A percentile compares a stretch with the other conserved stretches of the same genome.
phyloP scores from a whole-genome alignment of 257 asterid species.

The Solanum ossicruentum region DNA sequence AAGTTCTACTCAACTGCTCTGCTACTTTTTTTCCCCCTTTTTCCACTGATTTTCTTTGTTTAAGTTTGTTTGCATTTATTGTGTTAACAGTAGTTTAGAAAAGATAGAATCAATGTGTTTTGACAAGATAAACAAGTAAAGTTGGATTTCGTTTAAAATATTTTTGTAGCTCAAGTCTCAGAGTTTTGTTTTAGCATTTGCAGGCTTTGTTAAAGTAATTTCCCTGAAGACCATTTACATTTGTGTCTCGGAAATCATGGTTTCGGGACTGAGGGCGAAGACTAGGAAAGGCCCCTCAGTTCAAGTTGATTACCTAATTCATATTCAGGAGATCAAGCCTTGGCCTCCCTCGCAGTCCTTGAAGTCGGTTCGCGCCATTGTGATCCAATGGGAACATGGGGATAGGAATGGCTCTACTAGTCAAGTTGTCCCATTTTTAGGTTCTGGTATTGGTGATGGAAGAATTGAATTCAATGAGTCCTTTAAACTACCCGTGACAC shows the following conservation, averaged over 20 bases:
- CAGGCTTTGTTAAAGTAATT: not conserved
- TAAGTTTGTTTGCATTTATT: not conserved
- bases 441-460: constrained; percentile 49
- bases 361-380: constrained; percentile 35
- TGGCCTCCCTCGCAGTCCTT: constrained; percentile 91
- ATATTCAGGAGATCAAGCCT: constrained; percentile 60
- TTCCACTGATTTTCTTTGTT: not conserved
- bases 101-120: not conserved
- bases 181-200: not conserved
- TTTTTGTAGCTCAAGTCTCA: not conserved
- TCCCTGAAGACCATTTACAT: not conserved
- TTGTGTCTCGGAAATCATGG: constrained; percentile 22
- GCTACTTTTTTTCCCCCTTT: not conserved
- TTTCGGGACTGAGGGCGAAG: constrained; percentile 48
- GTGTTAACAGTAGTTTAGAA: not conserved
- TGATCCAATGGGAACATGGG: constrained; percentile 76
- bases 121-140: not conserved
- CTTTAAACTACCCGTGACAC: constrained; percentile 47
- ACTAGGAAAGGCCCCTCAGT: constrained; percentile 34
- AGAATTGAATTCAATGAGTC: constrained; percentile 58
- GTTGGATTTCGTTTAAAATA: not conserved
- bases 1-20: not conserved
- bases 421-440: constrained; percentile 47
- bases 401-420: constrained; percentile 44
- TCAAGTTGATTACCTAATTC: constrained; percentile 47